Conservation (phyloP, 495 filamentous ascomycete species). For the Neurospora discreta region DNA sequence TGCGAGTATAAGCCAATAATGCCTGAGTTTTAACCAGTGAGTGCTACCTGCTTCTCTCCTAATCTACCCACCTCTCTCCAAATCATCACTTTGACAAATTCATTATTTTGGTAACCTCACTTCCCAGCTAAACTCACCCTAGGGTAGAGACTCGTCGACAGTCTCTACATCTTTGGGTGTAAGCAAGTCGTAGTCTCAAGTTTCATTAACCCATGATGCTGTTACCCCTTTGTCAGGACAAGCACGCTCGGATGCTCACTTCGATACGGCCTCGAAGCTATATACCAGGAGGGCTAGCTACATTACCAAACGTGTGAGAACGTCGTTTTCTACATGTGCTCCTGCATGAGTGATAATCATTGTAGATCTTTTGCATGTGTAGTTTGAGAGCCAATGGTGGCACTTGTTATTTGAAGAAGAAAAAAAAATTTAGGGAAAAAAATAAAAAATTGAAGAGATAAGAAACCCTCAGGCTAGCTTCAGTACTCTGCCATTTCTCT, state of each 20-base stretch:
- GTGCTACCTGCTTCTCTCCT: neutral
- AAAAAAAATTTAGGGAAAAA: no score
- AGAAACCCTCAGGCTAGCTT: no score
- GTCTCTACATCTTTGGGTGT: no score
- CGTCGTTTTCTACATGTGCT: neutral
- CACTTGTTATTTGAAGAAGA: no score
- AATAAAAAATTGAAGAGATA: no score
- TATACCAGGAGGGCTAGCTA: neutral
- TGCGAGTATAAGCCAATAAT: neutral
- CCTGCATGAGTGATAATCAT: neutral
- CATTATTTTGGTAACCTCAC: neutral
- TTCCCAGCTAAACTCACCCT: neutral
- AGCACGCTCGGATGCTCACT: neutral
- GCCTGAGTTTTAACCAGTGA: neutral
- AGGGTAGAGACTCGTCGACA: no score
- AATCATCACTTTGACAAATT: neutral
- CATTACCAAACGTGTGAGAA: no score
- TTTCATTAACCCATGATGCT: neutral
- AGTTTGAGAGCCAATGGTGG: no score
- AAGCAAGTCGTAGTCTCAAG: no score
- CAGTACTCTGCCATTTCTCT: no score
- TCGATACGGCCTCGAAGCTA: neutral
- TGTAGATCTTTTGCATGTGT: neutral
- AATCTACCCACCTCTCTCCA: neutral
- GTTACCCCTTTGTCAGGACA: neutral